Evolutionary conservation across 768 basidiomycete genomes (phyloP).

Genomic region (Pholiota conissans): DNA sequence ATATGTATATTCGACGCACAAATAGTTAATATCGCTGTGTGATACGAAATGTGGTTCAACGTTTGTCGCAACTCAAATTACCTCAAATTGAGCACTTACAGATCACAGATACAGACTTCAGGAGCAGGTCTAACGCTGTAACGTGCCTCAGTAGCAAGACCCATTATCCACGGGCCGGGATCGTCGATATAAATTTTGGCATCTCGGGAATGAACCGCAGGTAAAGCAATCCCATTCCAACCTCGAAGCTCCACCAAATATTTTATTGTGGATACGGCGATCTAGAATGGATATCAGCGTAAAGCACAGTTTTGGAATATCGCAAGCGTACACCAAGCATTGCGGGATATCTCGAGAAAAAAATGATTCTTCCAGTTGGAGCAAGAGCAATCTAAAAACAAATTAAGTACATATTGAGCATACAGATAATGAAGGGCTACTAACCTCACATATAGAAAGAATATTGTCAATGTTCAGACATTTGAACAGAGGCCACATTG

Average conservation of each 20-base stretch:
- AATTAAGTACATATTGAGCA: constrained; percentile 13
- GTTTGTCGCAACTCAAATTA: neutral
- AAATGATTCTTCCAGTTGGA: constrained; percentile 83
- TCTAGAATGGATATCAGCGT: constrained; percentile 37
- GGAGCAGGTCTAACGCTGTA: constrained; percentile 72
- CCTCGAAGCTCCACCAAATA: constrained; percentile 92
- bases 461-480: constrained; percentile 92
- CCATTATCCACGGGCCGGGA: constrained; percentile 96
- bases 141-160: constrained; percentile 81
- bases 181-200: constrained; percentile 94
- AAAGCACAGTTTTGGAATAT: neutral
- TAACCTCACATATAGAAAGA: constrained; percentile 86
- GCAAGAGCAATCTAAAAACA: constrained; percentile 76
- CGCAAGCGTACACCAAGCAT: constrained; percentile 73
- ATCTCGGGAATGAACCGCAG: constrained; percentile 84
- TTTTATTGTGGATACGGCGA: constrained; percentile 87
- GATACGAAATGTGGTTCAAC: neutral
- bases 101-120: constrained; percentile 86
- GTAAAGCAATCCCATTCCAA: constrained; percentile 87
- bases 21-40: constrained; percentile 73
- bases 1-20: constrained; percentile 43
- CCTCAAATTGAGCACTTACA: constrained; percentile 48
- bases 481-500: constrained; percentile 96
- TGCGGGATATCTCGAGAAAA: constrained; percentile 86
- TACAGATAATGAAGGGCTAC: constrained; percentile 2